phyloP scores from a whole-genome alignment of 768 basidiomycete species.

The Hygrophoropsis aurantiaca region DNA sequence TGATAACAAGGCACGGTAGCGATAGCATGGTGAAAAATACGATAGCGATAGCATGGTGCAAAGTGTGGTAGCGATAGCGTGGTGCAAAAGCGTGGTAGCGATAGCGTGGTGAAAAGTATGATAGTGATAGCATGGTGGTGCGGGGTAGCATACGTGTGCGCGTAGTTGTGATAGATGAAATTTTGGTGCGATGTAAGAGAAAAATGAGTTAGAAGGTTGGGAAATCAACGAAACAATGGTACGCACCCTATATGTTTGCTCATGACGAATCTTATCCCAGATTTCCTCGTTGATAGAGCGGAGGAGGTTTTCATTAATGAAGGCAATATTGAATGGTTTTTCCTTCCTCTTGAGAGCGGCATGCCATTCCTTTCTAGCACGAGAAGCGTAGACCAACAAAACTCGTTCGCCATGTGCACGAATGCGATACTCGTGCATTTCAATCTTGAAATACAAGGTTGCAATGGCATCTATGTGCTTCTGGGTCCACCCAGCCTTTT shows the following conservation, averaged over 20 bases:
- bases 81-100: too few relatives aligned
- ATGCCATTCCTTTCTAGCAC: conserved; percentile 1
- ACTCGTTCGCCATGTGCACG: neutral
- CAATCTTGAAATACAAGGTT: conserved; percentile 6
- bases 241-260: conserved; percentile 3
- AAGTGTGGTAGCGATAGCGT: too few relatives aligned
- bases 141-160: too few relatives aligned
- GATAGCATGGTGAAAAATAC: too few relatives aligned
- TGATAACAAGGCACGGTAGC: too few relatives aligned
- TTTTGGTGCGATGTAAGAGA: too few relatives aligned
- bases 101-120: too few relatives aligned
- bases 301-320: conserved; percentile 12
- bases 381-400: neutral
- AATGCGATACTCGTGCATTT: neutral
- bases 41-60: too few relatives aligned
- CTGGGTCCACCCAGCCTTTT: neutral
- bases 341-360: neutral
- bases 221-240: too few relatives aligned
- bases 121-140: too few relatives aligned
- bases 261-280: conserved; percentile 8
- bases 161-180: too few relatives aligned
- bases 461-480: conserved; percentile 1
- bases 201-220: too few relatives aligned
- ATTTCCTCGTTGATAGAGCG: neutral
- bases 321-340: neutral